Percentiles rank a stretch among this genome's conserved stretches.
These are phyloP conservation scores for Geosmithia flava DNA, from an alignment of 2,329 filamentous ascomycete species.

Conservation along the genomic window DNA sequence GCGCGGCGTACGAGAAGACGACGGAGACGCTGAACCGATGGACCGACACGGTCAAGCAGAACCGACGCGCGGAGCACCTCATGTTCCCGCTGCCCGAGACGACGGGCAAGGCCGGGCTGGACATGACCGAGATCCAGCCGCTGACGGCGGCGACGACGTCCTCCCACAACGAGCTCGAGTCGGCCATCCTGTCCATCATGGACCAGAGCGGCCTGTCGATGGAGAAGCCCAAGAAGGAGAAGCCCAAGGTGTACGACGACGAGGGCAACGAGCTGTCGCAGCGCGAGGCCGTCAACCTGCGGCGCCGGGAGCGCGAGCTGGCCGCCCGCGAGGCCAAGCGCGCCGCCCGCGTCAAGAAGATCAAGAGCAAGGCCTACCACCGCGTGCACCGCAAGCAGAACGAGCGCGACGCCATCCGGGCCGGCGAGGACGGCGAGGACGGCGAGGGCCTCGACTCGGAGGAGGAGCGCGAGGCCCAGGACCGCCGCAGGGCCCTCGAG, in stretches of 20 bases:
- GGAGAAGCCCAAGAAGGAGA: constrained; percentile 29
- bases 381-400: constrained; percentile 75
- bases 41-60: constrained; percentile 91
- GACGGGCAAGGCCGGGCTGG: constrained; percentile 45
- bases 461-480: constrained; percentile 49
- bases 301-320: constrained; percentile 71
- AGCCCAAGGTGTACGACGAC: constrained; percentile 52
- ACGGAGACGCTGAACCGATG: constrained; percentile 85
- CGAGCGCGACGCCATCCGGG: constrained; percentile 40
- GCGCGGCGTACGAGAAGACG: constrained; percentile 76
- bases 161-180: constrained; percentile 68
- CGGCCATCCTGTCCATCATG: constrained; percentile 77
- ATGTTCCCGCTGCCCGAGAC: constrained; percentile 74
- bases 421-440: constrained; percentile 38
- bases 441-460: constrained; percentile 52
- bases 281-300: constrained; percentile 58
- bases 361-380: constrained; percentile 94
- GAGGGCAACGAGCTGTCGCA: constrained; percentile 61
- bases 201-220: constrained; percentile 70
- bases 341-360: constrained; percentile 92
- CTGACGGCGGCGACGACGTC: constrained; percentile 39
- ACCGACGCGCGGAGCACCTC: constrained; percentile 81
- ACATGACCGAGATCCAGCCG: constrained; percentile 52
- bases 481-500: constrained; percentile 69
- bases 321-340: constrained; percentile 82